Evolutionary conservation across 139 green algal species (phyloP).

Genomic region (Picochlorum costavermella): DNA sequence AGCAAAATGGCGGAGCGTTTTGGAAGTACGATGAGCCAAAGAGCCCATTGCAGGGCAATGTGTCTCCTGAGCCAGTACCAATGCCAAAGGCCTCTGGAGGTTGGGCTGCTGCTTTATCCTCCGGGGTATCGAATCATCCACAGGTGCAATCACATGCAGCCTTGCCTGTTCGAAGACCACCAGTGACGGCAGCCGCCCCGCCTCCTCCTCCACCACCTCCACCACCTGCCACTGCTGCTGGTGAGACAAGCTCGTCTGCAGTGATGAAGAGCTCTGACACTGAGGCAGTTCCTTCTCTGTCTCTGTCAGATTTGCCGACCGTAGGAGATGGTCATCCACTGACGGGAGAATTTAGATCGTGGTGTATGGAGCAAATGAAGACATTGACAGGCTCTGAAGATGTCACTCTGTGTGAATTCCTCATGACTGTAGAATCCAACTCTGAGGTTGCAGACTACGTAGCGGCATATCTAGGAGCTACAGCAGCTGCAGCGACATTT

Average conservation of each 20-base stretch:
- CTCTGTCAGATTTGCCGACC: background rate
- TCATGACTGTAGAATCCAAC: slow-evolving; percentile 51
- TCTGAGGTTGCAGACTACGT: slow-evolving; percentile 72
- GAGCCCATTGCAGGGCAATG: background rate
- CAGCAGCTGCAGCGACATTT: slow-evolving; percentile 44
- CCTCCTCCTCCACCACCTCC: background rate
- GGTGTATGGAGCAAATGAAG: slow-evolving; percentile 53
- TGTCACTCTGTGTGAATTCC: slow-evolving; percentile 62
- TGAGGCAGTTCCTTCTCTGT: background rate
- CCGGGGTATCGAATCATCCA: background rate
- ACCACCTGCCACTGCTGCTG: background rate
- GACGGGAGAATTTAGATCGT: slow-evolving; percentile 26
- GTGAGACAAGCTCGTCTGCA: background rate
- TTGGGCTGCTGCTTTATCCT: background rate
- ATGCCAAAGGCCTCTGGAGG: background rate
- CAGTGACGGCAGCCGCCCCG: background rate
- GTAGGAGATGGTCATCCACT: background rate
- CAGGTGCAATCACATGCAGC: background rate
- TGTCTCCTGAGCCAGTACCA: background rate
- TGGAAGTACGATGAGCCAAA: slow-evolving; percentile 50
- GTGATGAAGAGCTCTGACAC: background rate
- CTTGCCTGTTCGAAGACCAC: background rate
- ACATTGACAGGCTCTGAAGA: slow-evolving; percentile 46
- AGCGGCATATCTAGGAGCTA: slow-evolving; percentile 50
- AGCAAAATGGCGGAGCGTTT: slow-evolving; percentile 36